Base-by-base conservation (phyloP, 495 filamentous ascomycete species). In the Aspergillus affinis region DNA sequence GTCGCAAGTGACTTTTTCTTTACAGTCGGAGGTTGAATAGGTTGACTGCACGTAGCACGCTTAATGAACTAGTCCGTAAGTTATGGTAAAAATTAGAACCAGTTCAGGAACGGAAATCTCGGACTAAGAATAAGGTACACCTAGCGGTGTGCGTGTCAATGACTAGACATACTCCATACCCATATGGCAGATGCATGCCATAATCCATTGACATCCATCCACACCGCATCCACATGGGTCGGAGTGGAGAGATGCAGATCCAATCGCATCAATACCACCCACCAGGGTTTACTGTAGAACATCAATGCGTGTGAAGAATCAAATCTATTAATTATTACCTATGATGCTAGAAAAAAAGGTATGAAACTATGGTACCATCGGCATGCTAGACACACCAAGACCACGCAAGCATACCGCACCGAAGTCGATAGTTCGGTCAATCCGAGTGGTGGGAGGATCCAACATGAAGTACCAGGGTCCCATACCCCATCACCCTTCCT, bases 401-500 rank as follows among this genome's bases (percentile, higher is more conserved):
- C 36, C 36, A 41, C 36, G 36, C 36, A 41, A 41, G 36, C 36
- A 41, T 41, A 21, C 32, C 45, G 19, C 50, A 58, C 48, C 51
- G 47, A 48, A 64, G 46, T 47, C 44, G 27, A 64, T 51, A 41
- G 56, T 57, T 27, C 49, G 53, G 54, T 52, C 62, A 66, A 65
- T 61, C 57, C 59, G 60, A 62, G 64, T 62, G 29, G 50, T 57
- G 61, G 46, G 55, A 61, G 55, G 26, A 48, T 60, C 49, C 49
- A 61, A 58, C 51, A 51, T 47, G 53, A 47, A 51, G 19, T 17
- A 53, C 55, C 45, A 58, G 57, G 58, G 51, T 63, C 62, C 29
- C 30, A 66, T 54, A 60, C 62, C 61, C 58, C 29, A 66, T 50
- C 66, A 63, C 66, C 68, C 66, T 65, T 72, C 66, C 65, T 72